A percentile compares a stretch with the other conserved stretches of the same genome.
Conservation (phyloP, 2,329 filamentous ascomycete species). For the Golovinomyces cichoracearum region DNA sequence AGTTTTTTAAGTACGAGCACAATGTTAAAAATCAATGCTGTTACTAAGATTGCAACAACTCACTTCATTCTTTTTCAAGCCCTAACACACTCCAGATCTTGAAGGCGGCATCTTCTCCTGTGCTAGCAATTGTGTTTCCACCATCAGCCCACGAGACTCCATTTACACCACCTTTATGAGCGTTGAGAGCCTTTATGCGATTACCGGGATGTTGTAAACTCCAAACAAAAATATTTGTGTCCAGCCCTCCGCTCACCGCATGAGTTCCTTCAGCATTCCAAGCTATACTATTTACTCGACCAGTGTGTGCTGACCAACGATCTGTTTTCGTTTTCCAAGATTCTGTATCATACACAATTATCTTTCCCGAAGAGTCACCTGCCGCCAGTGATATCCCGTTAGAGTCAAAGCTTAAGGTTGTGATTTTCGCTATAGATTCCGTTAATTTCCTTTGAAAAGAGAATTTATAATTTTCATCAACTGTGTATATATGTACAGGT, state of each 20-base stretch:
- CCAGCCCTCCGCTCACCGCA: slow-evolving; percentile 60
- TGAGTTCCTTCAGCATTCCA: slow-evolving; percentile 62
- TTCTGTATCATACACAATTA: slow-evolving; percentile 48
- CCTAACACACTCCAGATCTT: slow-evolving; percentile 60
- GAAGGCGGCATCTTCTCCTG: slow-evolving; percentile 66
- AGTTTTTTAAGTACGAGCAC: neutral
- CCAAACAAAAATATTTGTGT: slow-evolving; percentile 86
- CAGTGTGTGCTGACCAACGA: slow-evolving; percentile 47
- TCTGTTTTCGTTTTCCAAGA: slow-evolving; percentile 54
- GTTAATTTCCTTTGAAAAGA: slow-evolving; percentile 23
- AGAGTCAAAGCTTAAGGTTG: slow-evolving; percentile 58
- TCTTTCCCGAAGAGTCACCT: slow-evolving; percentile 65
- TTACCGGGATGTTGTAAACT: slow-evolving; percentile 61
- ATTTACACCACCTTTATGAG: slow-evolving; percentile 87
- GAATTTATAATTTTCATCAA: slow-evolving; percentile 29
- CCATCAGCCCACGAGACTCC: slow-evolving; percentile 58
- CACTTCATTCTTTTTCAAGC: slow-evolving; percentile 18
- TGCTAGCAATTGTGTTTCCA: slow-evolving; percentile 42
- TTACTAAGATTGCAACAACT: neutral
- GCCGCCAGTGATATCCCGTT: slow-evolving; percentile 55
- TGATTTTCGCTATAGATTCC: slow-evolving; percentile 45
- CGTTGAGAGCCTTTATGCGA: slow-evolving; percentile 59
- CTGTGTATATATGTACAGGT: slow-evolving; percentile 46
- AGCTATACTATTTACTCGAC: slow-evolving; percentile 36
- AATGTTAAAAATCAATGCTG: neutral